Conservation (phyloP, 2,329 filamentous ascomycete species). For the Botryotinia calthae region DNA sequence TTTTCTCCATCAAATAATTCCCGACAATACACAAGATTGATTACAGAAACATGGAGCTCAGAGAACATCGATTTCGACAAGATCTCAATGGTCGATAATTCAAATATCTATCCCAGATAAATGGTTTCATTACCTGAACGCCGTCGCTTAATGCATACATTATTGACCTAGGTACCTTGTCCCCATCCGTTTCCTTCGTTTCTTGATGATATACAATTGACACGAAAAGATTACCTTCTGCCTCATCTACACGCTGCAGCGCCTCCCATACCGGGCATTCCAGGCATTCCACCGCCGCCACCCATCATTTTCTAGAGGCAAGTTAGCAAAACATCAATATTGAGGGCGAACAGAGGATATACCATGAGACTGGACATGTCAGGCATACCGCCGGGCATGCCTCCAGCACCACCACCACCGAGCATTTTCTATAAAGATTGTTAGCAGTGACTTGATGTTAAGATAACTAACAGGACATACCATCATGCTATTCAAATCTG, state of each 20-base stretch:
- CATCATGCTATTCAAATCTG: conserved; percentile 82
- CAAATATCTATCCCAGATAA: conserved; percentile 7
- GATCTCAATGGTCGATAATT: not conserved
- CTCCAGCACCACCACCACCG: conserved; percentile 61
- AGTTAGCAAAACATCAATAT: not conserved
- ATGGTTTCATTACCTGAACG: conserved; percentile 13
- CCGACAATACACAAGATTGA: not conserved
- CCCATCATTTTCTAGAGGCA: conserved; percentile 49
- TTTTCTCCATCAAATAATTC: not conserved
- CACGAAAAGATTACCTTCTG: conserved; percentile 26
- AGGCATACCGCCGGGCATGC: conserved; percentile 53
- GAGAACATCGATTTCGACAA: not conserved
- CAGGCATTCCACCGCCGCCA: conserved; percentile 44
- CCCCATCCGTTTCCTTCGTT: conserved; percentile 1
- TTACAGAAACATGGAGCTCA: not conserved
- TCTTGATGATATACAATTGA: conserved; percentile 3
- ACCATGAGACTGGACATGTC: conserved; percentile 53
- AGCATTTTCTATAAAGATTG: conserved; percentile 65
- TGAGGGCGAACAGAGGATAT: not conserved
- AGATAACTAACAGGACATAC: not conserved
- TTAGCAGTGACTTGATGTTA: not conserved
- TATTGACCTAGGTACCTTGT: conserved; percentile 13
- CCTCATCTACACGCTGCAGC: conserved; percentile 31
- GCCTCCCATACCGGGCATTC: conserved; percentile 41
- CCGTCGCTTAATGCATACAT: conserved; percentile 22